Conservation (phyloP, 2,329 filamentous ascomycete species). For the Furcasterigmium furcatum region DNA sequence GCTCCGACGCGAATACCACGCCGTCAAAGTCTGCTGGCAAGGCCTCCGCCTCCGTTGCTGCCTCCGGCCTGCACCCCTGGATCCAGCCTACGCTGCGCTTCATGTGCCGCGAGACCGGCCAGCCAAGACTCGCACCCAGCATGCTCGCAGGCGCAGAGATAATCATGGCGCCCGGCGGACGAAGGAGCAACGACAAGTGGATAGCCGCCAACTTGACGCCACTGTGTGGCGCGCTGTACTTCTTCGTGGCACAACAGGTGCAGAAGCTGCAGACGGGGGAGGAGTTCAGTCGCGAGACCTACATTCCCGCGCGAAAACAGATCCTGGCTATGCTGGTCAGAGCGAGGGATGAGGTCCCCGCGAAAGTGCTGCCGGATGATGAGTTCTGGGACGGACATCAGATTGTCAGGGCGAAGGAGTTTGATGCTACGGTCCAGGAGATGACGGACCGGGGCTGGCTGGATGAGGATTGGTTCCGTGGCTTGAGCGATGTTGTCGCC, state of each 20-base stretch:
- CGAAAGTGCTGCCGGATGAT: slow-evolving; percentile 37
- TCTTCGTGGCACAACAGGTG: slow-evolving; percentile 54
- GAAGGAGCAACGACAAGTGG: slow-evolving; percentile 44
- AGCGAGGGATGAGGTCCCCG: slow-evolving; percentile 25
- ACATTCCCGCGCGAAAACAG: slow-evolving; percentile 36
- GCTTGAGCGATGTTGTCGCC: slow-evolving; percentile 52
- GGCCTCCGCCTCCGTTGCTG: slow-evolving; percentile 15
- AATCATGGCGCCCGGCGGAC: slow-evolving; percentile 41
- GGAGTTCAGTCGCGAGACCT: slow-evolving; percentile 37
- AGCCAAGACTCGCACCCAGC: slow-evolving; percentile 63
- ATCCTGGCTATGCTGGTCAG: slow-evolving; percentile 33
- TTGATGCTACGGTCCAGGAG: slow-evolving; percentile 59
- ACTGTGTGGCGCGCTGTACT: slow-evolving; percentile 57
- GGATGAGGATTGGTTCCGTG: slow-evolving; percentile 59
- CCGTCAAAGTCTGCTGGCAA: slow-evolving; percentile 38
- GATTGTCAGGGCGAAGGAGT: slow-evolving; percentile 44
- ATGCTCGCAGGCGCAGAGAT: slow-evolving; percentile 71
- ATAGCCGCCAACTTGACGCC: slow-evolving; percentile 44
- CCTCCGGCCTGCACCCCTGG: slow-evolving; percentile 56
- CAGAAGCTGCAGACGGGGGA: slow-evolving; percentile 33
- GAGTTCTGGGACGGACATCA: slow-evolving; percentile 53
- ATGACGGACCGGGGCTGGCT: slow-evolving; percentile 57
- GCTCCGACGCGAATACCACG: slow-evolving; percentile 32
- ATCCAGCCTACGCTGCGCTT: slow-evolving; percentile 65
- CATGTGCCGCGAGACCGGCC: slow-evolving; percentile 60